Base-by-base conservation (phyloP, 495 filamentous ascomycete species). In the Entonaema liquescens region DNA sequence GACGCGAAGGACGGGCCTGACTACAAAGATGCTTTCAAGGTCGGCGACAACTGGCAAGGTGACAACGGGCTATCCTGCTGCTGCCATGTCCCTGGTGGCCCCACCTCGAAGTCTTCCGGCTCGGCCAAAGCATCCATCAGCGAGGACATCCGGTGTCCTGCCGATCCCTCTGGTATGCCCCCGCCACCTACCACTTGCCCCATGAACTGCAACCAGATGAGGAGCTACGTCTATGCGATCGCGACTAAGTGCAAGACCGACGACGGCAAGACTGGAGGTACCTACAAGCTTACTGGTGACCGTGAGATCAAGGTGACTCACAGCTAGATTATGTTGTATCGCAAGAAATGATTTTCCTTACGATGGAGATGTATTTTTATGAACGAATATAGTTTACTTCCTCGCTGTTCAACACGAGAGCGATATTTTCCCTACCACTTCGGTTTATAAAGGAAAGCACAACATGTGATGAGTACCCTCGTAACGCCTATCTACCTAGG, bases 161-260 rank as follows among this genome's bases (percentile, higher is more conserved):
- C 33, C n/a, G 44, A 55, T 15, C 60, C 67, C 4, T 64, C 59
- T 17, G 67, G 67, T 3, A 25, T 21, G 53, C 53, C 54, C 5
- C 67, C 60, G 13, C 53, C 67, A 13, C 29, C 60, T 5, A 44
- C 42, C 7, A n/a, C 15, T 29, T 64, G 60, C 35, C 67, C 60
- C 6, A 15, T 69, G 53, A 69, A 53, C 44, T 69, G 67, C 53
- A 69, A 64, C 25, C 4, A 5, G 31, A 63, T 64, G 67, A 44
- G 67, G 25, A 47, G 53, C 35, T 64, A 59, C 15, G 33, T 64
- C 42, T 69, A 69, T 28, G 67, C 67, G n/a, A 69, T 69, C 19
- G 66, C 66, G 17, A 64, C 66, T 1, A 63, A 64, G 54, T 64
- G 66, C 19, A 68, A 69, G 54, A 59, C 25, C 17, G 17, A 8